Evolutionary conservation across 306 rosid species (phyloP).

Genomic region (Prosopis cineraria): DNA sequence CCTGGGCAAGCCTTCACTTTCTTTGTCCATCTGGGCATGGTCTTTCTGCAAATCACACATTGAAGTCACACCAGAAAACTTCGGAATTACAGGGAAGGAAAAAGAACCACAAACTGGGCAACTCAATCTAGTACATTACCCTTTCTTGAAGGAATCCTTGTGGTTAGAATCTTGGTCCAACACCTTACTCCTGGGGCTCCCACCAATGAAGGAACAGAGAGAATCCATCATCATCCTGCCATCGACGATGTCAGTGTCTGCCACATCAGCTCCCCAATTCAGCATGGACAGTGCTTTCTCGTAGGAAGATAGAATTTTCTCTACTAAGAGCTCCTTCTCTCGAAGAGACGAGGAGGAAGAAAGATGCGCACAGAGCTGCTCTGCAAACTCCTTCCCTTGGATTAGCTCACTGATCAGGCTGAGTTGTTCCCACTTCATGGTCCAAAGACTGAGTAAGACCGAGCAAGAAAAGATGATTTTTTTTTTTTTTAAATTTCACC

Average conservation of each 20-base stretch:
- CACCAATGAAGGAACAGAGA: conserved; percentile 42
- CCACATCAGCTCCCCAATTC: conserved; percentile 27
- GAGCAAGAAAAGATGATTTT: background rate
- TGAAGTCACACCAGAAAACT: conserved; percentile 24
- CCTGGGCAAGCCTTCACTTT: conserved; percentile 55
- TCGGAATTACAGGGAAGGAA: background rate
- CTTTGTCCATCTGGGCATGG: conserved; percentile 53
- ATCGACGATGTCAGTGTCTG: conserved; percentile 28
- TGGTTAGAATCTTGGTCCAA: conserved; percentile 46
- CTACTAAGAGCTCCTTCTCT: conserved; percentile 44
- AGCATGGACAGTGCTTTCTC: conserved; percentile 59
- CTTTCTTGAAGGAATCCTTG: conserved; percentile 62
- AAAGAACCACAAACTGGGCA: background rate
- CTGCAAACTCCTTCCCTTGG: conserved; percentile 66
- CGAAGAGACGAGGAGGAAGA: conserved; percentile 49
- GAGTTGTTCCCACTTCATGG: conserved; percentile 43
- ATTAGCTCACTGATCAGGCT: conserved; percentile 53
- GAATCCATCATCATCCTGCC: conserved; percentile 41
- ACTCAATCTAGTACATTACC: conserved; percentile 42
- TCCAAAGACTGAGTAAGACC: conserved; percentile 8
- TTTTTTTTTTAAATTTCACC: too few relatives aligned
- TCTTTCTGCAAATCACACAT: conserved; percentile 51
- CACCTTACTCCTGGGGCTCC: conserved; percentile 55
- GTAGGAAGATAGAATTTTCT: conserved; percentile 57
- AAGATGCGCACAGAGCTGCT: conserved; percentile 54